These are phyloP conservation scores for Zoysia pacifica DNA, from an alignment of 176 grass and related monocot species.

Conservation along the genomic window DNA sequence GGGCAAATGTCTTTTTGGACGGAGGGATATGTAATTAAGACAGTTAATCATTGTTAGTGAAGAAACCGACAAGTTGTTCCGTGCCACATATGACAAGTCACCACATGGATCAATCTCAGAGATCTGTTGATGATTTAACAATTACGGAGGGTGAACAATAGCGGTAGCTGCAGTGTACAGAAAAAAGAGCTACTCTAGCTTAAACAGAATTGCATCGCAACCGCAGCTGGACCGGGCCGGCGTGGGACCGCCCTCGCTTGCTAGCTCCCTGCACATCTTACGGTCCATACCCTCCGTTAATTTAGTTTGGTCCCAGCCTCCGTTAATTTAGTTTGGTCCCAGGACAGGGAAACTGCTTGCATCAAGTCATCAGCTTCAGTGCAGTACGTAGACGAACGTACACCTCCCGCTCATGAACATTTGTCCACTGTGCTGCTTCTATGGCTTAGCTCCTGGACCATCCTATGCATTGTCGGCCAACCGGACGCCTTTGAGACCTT, in stretches of 20 bases:
- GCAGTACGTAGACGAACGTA: background rate
- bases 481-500: slow-evolving; percentile 7
- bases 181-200: background rate
- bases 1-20: no score
- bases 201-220: background rate
- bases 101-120: no score
- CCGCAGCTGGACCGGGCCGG: slow-evolving; percentile 12
- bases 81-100: no score
- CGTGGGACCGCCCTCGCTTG: slow-evolving; percentile 13
- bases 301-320: slow-evolving; percentile 9
- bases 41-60: background rate
- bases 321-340: slow-evolving; percentile 11
- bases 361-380: slow-evolving; percentile 1
- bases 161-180: background rate
- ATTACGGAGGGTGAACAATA: background rate
- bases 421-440: background rate
- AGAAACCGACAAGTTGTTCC: no score
- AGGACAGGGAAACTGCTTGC: slow-evolving; percentile 30
- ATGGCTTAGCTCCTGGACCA: slow-evolving; percentile 10
- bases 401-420: background rate
- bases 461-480: slow-evolving; percentile 15
- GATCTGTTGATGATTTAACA: no score
- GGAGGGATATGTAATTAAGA: no score
- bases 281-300: slow-evolving; percentile 28
- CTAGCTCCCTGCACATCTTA: background rate